Conservation (phyloP, 768 basidiomycete species). For the Termitomyces sp. region DNA sequence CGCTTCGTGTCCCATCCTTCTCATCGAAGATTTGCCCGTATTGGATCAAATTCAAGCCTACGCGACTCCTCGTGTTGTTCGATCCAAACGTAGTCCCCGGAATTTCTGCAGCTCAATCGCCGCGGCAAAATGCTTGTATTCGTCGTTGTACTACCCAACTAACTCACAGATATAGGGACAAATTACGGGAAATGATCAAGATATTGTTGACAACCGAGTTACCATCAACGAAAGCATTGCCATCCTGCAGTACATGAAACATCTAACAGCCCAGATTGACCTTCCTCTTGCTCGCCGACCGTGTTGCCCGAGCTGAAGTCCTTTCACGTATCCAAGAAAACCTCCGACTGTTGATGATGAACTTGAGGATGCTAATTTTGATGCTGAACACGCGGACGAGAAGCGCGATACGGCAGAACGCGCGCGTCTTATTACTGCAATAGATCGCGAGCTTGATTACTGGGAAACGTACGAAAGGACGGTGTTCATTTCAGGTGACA, state of each 20-base stretch:
- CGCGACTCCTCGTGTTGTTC: constrained; percentile 20
- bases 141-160: constrained; percentile 11
- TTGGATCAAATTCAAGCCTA: constrained; percentile 14
- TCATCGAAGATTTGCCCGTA: constrained; percentile 1
- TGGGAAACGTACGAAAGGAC: constrained; percentile 19
- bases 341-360: constrained; percentile 19
- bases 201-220: background rate
- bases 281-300: constrained; percentile 15
- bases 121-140: constrained; percentile 22
- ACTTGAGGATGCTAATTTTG: constrained; percentile 20
- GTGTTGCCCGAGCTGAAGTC: constrained; percentile 11
- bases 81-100: constrained; percentile 19
- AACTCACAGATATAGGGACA: background rate
- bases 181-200: background rate
- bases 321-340: constrained; percentile 21
- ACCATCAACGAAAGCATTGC: constrained; percentile 23
- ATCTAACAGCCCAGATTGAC: constrained; percentile 12
- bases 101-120: constrained; percentile 21
- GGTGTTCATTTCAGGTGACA: constrained; percentile 17
- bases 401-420: constrained; percentile 10
- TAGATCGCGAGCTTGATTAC: constrained; percentile 19
- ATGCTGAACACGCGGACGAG: constrained; percentile 11
- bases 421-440: constrained; percentile 10
- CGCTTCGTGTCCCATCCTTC: background rate
- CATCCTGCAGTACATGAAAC: constrained; percentile 24